Conservation (phyloP, 2,329 filamentous ascomycete genomes). For the Fusarium sp. region DNA sequence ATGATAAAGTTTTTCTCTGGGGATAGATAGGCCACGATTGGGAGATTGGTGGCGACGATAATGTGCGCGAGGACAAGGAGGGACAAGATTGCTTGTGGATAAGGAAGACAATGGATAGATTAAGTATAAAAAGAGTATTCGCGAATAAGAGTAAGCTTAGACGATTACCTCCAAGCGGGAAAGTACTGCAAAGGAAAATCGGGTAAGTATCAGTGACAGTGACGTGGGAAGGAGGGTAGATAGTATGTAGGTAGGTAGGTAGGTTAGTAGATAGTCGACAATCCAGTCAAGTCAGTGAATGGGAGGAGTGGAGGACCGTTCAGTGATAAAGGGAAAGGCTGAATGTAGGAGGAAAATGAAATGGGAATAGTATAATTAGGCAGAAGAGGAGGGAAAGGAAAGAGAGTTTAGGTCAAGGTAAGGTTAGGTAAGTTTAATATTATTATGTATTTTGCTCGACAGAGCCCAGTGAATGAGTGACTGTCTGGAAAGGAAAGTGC, state of each 20-base stretch:
- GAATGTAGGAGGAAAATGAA: constrained; percentile 9
- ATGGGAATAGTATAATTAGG: constrained; percentile 10
- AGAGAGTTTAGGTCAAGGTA: constrained; percentile 25
- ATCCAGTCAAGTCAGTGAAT: background rate
- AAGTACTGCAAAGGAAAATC: background rate
- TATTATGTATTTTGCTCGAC: constrained; percentile 9
- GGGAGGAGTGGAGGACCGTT: background rate
- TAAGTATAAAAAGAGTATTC: constrained; percentile 15
- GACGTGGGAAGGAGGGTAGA: constrained; percentile 2
- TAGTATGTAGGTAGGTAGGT: no score
- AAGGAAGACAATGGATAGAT: background rate
- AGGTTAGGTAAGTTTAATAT: constrained; percentile 27
- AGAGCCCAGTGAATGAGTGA: background rate
- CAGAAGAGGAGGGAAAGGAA: constrained; percentile 21
- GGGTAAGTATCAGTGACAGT: constrained; percentile 3
- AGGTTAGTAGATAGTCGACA: background rate
- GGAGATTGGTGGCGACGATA: background rate
- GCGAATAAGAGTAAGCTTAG: constrained; percentile 18
- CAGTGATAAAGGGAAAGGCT: constrained; percentile 1
- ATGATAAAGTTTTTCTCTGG: constrained; percentile 27
- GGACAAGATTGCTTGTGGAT: background rate
- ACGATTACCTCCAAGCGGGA: background rate
- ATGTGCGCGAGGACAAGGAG: background rate
- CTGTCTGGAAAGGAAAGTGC: constrained; percentile 16
- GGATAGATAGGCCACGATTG: constrained; percentile 8